Evolutionary conservation across 2,329 filamentous ascomycete genomes (phyloP), one percentile per base, ranked within the genome.

Genomic region (Aureobasidium sp.): DNA sequence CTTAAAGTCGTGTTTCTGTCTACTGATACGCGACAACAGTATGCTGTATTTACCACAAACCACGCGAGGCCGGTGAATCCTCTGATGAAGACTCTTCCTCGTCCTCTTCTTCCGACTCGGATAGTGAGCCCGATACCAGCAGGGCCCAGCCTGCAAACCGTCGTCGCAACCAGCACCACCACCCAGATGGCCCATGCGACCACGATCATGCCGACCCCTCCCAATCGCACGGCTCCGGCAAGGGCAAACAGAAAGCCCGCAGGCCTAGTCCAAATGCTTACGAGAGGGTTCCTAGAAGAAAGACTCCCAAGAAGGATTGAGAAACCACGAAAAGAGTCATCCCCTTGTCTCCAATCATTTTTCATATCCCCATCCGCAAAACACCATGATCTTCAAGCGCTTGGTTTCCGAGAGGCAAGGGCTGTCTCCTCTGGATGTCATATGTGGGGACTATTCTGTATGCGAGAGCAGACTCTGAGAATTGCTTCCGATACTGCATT

Each of bases 31-130:
- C 44, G 30, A 13, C 42, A 57, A 41, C 39, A 96, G 94, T 97
- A n/a, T 99, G 94, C 82, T 99, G 94, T 75, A 99, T 99, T 74
- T 99, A 97, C 77, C 93, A 97, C 77, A 89, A 89, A 64, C 87
- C 91, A 7, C 89, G 88, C 67, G 84, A 81, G 11, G 86, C 91
- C 4, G 91, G 89, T 72, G 93, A 97, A 73, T 94, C 89, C 36
- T 91, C 87, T 66, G 84, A 86, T 66, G 78, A 78, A 55, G 85
- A 83, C 3, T 84, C 79, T 0, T 82, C 80, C 27, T 86, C 85
- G 15, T 79, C 75, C 8, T 79, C 78, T 7, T 79, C 81, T 36
- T 72, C 69, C 29, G 75, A 75, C 44, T 83, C 81, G 1, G 83
- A 86, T 63, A 83, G 81, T n/a, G 81, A 78, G 64, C 74, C 76